phyloP scores from a whole-genome alignment of 139 green algal species.

The Zygnema circumcarinatum region DNA sequence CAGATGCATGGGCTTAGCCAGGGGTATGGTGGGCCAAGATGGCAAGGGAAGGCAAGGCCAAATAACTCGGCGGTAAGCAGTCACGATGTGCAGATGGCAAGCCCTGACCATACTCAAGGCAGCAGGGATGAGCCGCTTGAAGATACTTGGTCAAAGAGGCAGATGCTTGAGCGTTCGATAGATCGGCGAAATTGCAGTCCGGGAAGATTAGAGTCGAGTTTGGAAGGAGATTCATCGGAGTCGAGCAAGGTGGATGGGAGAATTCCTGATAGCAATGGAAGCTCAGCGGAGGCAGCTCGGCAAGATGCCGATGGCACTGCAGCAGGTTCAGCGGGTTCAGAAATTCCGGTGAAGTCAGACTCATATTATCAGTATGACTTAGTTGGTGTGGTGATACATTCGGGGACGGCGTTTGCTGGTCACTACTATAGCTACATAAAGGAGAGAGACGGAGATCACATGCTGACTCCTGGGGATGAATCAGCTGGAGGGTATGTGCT shows the following conservation, averaged over 20 bases:
- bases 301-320: neutral
- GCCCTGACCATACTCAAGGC: neutral
- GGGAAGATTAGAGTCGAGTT: neutral
- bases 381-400: conserved; percentile 89
- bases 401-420: conserved; percentile 86
- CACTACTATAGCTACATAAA: conserved; percentile 96
- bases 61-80: neutral
- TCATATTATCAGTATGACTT: conserved; percentile 81
- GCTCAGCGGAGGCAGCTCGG: neutral
- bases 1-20: neutral
- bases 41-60: neutral
- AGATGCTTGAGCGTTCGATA: neutral
- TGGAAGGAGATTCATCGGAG: neutral
- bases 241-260: neutral
- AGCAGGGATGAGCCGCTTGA: neutral
- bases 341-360: neutral
- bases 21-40: neutral
- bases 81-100: neutral
- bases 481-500: conserved; percentile 21
- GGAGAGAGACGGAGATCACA: conserved; percentile 65
- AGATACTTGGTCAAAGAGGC: neutral
- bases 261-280: neutral
- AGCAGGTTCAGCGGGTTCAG: neutral
- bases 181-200: neutral
- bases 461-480: neutral